Base-by-base conservation (phyloP, 257 asterid genomes). In the Cordia subcordata region DNA sequence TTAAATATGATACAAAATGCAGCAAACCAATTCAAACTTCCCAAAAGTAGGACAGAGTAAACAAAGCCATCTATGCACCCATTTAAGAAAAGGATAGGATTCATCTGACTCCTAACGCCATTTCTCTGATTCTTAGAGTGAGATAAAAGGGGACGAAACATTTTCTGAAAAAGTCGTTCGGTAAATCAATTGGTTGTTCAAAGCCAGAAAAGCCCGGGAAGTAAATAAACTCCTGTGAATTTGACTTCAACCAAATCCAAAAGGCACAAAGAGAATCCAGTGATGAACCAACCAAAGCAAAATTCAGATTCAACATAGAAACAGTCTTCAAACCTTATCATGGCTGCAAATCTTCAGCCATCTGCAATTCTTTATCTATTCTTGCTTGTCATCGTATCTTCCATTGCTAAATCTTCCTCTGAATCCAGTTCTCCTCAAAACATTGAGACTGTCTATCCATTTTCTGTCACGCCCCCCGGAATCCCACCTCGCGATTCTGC, bases 371-470 rank as follows among this genome's bases (percentile, higher is more conserved):
- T 71, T 46, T 46, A 59, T 63, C 40, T 44, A 0, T 51, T 75
- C 73, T 42, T 80, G 60, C 46, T 80, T 10, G 49, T 76, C 68
- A 12, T 70, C 66, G 54, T 77, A 38, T 63, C 76, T 20, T 20
- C 58, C 8, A 33, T 77, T 56, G 82, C 83, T 38, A 65, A 19
- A 53, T 78, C 70, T 32, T 53, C 54, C 11, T 79, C 72, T 13
- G 87, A 84, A 61, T 45, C 68, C 14, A 22, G 11, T 35, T 57
- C 82, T 14, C 85, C 85, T 10, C 96, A 76, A 47, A 93, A 93
- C 64, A 72, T 93, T 13, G 74, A 86, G 54, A 77, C 87, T 52
- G 65, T 70, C 78, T 93, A 78, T 32, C 97, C 95, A 2, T 71
- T 72, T 39, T 65, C 76, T 15, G 68, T 78, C 33, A 60, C 68